Evolutionary conservation across 1,284 basidiomycete species (phyloP).

Genomic region (Pascua guehoae): DNA sequence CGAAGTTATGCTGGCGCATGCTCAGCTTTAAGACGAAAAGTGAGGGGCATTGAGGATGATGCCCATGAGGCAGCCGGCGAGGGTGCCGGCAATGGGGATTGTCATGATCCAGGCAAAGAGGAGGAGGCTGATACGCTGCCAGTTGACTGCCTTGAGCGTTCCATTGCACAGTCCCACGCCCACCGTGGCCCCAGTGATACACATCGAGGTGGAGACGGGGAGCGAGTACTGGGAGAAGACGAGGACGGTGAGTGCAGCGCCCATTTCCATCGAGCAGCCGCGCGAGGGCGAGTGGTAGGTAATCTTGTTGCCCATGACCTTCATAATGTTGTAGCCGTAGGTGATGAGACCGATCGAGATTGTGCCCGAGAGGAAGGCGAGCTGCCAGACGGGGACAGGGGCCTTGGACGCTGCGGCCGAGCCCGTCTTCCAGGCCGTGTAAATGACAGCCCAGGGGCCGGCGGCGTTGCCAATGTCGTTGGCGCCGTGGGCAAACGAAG

Average conservation of each 20-base stretch:
- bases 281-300: constrained; percentile 52
- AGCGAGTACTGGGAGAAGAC: constrained; percentile 50
- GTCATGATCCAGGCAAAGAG: constrained; percentile 45
- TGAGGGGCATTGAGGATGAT: constrained; percentile 48
- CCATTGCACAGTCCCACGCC: constrained; percentile 52
- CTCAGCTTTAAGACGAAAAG: constrained; percentile 19
- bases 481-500: constrained; percentile 52
- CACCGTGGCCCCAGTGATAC: constrained; percentile 52
- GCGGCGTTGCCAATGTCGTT: constrained; percentile 51
- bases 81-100: constrained; percentile 47
- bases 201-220: constrained; percentile 52
- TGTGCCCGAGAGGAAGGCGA: constrained; percentile 44
- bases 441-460: constrained; percentile 51
- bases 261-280: constrained; percentile 53
- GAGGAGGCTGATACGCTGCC: constrained; percentile 32
- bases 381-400: constrained; percentile 51
- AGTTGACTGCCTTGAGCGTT: constrained; percentile 47
- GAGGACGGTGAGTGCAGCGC: constrained; percentile 50
- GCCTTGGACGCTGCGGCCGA: constrained; percentile 39
- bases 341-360: constrained; percentile 52
- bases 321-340: constrained; percentile 49
- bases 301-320: constrained; percentile 52
- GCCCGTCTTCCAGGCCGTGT: constrained; percentile 45
- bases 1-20: neutral
- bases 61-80: constrained; percentile 44